Evolutionary conservation across 2,329 filamentous ascomycete species (phyloP).

Genomic region (Phoma herbarum): DNA sequence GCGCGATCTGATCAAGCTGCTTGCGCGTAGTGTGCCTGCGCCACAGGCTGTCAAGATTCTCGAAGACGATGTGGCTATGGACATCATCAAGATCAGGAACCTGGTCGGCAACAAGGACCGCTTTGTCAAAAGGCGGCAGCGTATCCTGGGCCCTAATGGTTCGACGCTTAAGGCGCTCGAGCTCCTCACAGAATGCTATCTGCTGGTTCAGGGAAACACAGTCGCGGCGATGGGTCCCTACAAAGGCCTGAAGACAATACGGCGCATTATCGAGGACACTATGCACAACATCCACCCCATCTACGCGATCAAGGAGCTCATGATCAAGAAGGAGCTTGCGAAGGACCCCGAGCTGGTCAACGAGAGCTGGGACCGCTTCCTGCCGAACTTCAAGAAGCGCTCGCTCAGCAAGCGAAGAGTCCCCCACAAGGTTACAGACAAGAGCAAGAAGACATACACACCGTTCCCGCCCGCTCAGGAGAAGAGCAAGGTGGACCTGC

Average conservation of each 20-base stretch:
- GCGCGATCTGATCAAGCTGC: conserved; percentile 90
- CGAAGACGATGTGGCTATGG: conserved; percentile 88
- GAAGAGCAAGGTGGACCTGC: conserved; percentile 98
- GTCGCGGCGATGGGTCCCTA: conserved; percentile 88
- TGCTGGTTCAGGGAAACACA: conserved; percentile 96
- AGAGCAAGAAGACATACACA: conserved; percentile 92
- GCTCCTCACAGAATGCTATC: conserved; percentile 84
- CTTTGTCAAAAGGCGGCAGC: conserved; percentile 92
- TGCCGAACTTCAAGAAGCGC: conserved; percentile 96
- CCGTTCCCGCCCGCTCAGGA: conserved; percentile 96
- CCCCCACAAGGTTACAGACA: conserved; percentile 89
- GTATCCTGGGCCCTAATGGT: conserved; percentile 89
- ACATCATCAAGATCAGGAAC: conserved; percentile 94
- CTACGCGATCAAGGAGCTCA: conserved; percentile 93
- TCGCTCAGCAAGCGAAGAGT: conserved; percentile 83
- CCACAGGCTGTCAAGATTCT: conserved; percentile 94
- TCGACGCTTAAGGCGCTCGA: conserved; percentile 94
- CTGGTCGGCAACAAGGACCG: conserved; percentile 92
- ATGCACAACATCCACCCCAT: conserved; percentile 93
- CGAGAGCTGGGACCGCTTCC: conserved; percentile 94
- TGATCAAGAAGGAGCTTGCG: conserved; percentile 91
- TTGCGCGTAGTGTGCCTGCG: conserved; percentile 84
- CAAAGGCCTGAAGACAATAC: conserved; percentile 91
- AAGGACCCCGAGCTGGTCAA: conserved; percentile 86
- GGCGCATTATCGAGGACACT: conserved; percentile 86